These are phyloP conservation scores for Chlorella vulgaris DNA, from an alignment of 139 green algal species.

Conservation along the genomic window DNA sequence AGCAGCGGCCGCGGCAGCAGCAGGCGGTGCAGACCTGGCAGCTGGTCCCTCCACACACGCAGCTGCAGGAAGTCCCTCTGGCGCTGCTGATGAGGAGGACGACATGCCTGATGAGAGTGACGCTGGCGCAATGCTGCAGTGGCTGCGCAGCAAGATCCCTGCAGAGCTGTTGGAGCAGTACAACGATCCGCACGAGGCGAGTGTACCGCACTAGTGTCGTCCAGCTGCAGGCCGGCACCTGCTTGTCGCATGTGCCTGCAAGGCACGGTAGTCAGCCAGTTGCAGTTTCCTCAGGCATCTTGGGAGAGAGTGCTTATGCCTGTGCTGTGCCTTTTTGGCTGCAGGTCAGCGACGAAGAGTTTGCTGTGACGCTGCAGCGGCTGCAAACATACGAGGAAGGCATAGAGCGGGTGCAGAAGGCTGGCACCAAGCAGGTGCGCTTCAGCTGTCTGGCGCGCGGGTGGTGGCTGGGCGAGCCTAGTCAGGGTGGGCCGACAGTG, in stretches of 20 bases:
- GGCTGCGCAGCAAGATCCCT: conserved; percentile 20
- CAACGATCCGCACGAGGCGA: not conserved
- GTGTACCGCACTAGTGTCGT: too few species aligned
- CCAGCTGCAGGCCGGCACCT: too few species aligned
- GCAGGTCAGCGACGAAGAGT: conserved; percentile 23
- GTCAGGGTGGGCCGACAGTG: too few species aligned
- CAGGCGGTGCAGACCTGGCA: not conserved
- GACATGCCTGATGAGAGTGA: conserved; percentile 5
- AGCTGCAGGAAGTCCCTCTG: not conserved
- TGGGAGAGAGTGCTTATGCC: not conserved
- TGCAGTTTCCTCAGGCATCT: too few species aligned
- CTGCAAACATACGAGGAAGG: not conserved
- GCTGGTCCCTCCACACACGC: too few species aligned
- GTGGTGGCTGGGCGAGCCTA: not conserved
- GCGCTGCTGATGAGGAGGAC: not conserved
- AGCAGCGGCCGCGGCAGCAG: not conserved
- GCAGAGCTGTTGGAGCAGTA: conserved; percentile 22
- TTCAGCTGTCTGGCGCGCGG: not conserved
- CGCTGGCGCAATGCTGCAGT: conserved; percentile 4
- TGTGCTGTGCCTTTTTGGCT: not conserved
- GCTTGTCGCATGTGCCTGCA: too few species aligned
- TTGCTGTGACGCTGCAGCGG: not conserved
- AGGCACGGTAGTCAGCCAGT: not conserved
- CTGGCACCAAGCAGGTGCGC: not conserved
- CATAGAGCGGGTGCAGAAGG: not conserved